Conservation (phyloP, 208 protist species). For the Novymonas esmeraldas region DNA sequence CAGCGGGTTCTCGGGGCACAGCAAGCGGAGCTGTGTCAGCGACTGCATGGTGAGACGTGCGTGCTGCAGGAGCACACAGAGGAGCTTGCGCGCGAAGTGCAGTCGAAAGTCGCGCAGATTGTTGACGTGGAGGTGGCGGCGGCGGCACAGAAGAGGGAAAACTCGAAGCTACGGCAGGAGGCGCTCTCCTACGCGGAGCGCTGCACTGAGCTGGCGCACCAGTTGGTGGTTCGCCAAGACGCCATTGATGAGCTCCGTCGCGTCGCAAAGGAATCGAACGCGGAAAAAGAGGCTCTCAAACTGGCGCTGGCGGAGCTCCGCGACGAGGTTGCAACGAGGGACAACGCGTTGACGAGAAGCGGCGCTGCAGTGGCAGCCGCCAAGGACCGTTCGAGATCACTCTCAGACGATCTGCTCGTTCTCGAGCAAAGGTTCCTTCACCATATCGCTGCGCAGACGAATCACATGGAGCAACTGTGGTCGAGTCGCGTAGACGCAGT, state of each 20-base stretch:
- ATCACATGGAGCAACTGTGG: slow-evolving; percentile 3
- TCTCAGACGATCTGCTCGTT: neutral
- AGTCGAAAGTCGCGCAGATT: neutral
- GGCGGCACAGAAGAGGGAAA: neutral
- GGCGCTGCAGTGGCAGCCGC: neutral
- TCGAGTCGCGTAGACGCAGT: neutral
- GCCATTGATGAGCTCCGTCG: neutral
- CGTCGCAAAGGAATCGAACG: neutral
- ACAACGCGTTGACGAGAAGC: neutral
- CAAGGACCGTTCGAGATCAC: neutral
- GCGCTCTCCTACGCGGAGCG: neutral
- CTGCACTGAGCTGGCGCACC: neutral
- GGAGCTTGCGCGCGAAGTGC: neutral
- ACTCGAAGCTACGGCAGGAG: neutral
- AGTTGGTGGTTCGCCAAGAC: neutral
- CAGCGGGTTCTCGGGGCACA: neutral
- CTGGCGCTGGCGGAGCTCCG: neutral
- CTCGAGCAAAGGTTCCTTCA: neutral
- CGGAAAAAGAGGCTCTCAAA: neutral
- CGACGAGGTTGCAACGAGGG: neutral
- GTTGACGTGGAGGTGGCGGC: neutral
- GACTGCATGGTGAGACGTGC: neutral
- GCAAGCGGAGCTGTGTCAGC: neutral
- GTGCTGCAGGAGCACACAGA: neutral
- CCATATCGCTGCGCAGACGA: neutral